A percentile compares a stretch with the other conserved stretches of the same genome.
Evolutionary conservation across 257 asterid genomes (phyloP).

Genomic region (Cruciata laevipes): DNA sequence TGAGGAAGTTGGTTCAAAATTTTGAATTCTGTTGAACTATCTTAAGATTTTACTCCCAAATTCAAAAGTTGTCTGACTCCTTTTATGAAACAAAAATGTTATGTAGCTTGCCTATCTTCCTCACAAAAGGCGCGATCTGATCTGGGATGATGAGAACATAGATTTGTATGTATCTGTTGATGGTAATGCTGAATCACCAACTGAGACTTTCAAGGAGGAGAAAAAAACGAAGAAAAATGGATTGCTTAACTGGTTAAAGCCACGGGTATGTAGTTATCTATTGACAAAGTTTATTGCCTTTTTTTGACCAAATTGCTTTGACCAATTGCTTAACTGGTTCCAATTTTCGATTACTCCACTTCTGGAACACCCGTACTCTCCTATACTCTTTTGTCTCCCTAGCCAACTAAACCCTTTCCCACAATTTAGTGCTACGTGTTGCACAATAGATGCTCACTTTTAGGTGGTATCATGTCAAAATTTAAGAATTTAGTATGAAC

Average conservation of each 20-base stretch:
- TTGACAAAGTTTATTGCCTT: background rate
- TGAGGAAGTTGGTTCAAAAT: background rate
- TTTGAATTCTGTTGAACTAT: background rate
- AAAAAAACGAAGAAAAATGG: constrained; percentile 84
- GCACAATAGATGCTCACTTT: background rate
- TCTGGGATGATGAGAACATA: constrained; percentile 75
- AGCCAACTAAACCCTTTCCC: background rate
- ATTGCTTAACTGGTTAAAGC: constrained; percentile 83
- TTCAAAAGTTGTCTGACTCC: background rate
- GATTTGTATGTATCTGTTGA: constrained; percentile 60
- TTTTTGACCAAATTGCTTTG: background rate
- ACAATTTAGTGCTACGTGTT: no score
- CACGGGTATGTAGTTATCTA: constrained; percentile 52
- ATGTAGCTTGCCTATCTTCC: constrained; percentile 98
- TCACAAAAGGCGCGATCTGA: constrained; percentile 85
- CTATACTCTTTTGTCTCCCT: no score
- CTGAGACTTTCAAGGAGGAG: constrained; percentile 63
- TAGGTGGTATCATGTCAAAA: background rate
- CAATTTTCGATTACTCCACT: background rate
- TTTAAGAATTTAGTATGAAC: constrained; percentile 5
- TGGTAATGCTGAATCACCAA: constrained; percentile 54
- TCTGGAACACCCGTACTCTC: background rate
- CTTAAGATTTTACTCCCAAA: background rate
- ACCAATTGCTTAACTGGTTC: background rate
- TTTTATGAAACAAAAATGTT: background rate